A percentile compares a stretch with the other conserved stretches of the same genome.
phyloP scores from a whole-genome alignment of 208 protist species.

The Trypanosoma theileri region DNA sequence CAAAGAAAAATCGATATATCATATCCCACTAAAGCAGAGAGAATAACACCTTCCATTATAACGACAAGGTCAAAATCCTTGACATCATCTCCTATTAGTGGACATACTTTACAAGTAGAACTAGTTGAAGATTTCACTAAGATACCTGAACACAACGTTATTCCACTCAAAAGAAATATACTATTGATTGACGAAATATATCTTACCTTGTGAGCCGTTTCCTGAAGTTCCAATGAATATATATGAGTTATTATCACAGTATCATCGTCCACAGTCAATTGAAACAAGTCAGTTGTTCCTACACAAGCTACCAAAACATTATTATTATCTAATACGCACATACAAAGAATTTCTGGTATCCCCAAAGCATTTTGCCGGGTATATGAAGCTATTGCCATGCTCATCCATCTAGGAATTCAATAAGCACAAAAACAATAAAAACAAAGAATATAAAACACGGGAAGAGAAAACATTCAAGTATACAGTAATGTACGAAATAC shows the following conservation, averaged over 20 bases:
- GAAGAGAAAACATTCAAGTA: slow-evolving; percentile 9
- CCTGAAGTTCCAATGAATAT: slow-evolving; percentile 10
- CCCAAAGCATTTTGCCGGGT: slow-evolving; percentile 5
- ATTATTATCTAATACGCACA: slow-evolving; percentile 13
- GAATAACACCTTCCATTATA: slow-evolving; percentile 12
- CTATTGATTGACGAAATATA: slow-evolving; percentile 5
- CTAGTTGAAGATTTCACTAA: not conserved
- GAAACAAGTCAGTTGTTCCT: slow-evolving; percentile 22
- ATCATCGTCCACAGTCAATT: slow-evolving; percentile 5
- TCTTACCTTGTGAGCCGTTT: slow-evolving; percentile 6
- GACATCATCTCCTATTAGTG: not conserved
- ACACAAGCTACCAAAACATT: slow-evolving; percentile 17
- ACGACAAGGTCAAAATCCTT: slow-evolving; percentile 24
- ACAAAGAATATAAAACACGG: slow-evolving; percentile 1
- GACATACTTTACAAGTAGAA: not conserved
- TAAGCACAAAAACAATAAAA: slow-evolving; percentile 29
- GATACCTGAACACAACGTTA: not conserved
- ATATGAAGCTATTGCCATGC: slow-evolving; percentile 18
- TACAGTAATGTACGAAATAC: not conserved
- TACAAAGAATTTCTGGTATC: slow-evolving; percentile 17
- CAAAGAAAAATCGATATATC: slow-evolving; percentile 19
- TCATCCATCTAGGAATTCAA: slow-evolving; percentile 7
- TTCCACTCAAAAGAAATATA: slow-evolving; percentile 8
- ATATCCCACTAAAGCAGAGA: slow-evolving; percentile 12
- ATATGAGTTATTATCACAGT: slow-evolving; percentile 5